Conservation (phyloP, 1,139 yeast species). For the Suhomyces taliae region DNA sequence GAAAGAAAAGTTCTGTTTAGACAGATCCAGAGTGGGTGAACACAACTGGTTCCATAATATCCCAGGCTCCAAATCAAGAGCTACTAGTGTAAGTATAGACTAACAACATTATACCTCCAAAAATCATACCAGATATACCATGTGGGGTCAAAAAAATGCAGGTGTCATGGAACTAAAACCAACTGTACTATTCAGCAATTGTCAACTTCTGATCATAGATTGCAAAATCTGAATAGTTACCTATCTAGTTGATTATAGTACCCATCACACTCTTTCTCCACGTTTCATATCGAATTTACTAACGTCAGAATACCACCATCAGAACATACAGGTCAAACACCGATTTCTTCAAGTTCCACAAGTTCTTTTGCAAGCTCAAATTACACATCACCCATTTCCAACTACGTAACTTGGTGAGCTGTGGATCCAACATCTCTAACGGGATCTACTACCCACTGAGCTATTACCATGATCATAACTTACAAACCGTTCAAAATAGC, state of each 20-base stretch:
- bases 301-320: conserved; percentile 27
- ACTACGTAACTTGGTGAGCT: conserved; percentile 51
- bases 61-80: conserved; percentile 33
- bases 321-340: conserved; percentile 23
- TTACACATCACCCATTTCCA: conserved; percentile 60
- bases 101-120: too few species aligned
- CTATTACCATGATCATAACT: conserved; percentile 34
- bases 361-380: conserved; percentile 45
- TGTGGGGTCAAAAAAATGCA: too few species aligned
- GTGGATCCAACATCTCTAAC: conserved; percentile 34
- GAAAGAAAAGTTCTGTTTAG: conserved; percentile 31
- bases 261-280: too few species aligned
- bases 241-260: too few species aligned
- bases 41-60: conserved; percentile 42
- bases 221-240: too few species aligned
- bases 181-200: too few species aligned
- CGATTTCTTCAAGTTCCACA: conserved; percentile 39
- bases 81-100: conserved; percentile 32
- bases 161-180: too few species aligned
- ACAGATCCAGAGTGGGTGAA: conserved; percentile 37
- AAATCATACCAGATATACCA: too few species aligned
- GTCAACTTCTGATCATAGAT: too few species aligned
- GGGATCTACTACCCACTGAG: conserved; percentile 47
- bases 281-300: conserved; percentile 6
- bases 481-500: conserved; percentile 19